These are phyloP conservation scores for Xylaria sp. DNA, from an alignment of 2,329 filamentous ascomycete genomes.

Conservation along the genomic window DNA sequence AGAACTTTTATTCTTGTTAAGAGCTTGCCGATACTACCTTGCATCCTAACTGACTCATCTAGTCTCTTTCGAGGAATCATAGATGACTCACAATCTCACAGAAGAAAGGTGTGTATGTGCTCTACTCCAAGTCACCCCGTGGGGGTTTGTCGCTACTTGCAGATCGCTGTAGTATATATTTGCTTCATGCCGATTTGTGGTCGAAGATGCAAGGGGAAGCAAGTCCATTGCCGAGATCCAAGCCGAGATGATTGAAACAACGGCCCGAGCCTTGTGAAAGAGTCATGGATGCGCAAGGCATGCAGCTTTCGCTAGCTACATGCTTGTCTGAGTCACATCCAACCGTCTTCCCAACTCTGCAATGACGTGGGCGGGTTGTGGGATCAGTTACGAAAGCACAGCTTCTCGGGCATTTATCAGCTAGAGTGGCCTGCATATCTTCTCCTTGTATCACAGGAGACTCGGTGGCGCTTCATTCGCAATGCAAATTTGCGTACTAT, in stretches of 20 bases:
- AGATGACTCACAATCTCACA: constrained; percentile 16
- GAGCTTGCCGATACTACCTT: not conserved
- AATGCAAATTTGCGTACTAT: too few relatives aligned
- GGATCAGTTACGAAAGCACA: not conserved
- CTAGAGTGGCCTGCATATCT: not conserved
- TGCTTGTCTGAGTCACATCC: constrained; percentile 19
- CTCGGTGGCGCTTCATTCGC: too few relatives aligned
- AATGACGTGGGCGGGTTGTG: not conserved
- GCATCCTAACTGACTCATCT: constrained; percentile 15
- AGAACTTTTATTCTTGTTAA: not conserved
- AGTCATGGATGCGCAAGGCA: too few relatives aligned
- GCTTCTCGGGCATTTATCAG: not conserved
- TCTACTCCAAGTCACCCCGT: not conserved
- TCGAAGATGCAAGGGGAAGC: not conserved
- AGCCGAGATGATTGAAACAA: not conserved
- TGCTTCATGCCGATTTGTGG: not conserved
- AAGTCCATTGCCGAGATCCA: not conserved
- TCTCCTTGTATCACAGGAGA: not conserved
- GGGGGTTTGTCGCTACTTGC: not conserved
- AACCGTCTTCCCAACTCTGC: not conserved
- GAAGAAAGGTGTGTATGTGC: not conserved
- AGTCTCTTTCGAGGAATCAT: not conserved
- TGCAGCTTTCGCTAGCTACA: not conserved
- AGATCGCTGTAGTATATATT: not conserved
- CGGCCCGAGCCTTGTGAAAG: not conserved